Percentiles rank a stretch among this genome's conserved stretches.
These are phyloP conservation scores for Gossypium gossypioides DNA, from an alignment of 441 rosid genomes.

Conservation along the genomic window DNA sequence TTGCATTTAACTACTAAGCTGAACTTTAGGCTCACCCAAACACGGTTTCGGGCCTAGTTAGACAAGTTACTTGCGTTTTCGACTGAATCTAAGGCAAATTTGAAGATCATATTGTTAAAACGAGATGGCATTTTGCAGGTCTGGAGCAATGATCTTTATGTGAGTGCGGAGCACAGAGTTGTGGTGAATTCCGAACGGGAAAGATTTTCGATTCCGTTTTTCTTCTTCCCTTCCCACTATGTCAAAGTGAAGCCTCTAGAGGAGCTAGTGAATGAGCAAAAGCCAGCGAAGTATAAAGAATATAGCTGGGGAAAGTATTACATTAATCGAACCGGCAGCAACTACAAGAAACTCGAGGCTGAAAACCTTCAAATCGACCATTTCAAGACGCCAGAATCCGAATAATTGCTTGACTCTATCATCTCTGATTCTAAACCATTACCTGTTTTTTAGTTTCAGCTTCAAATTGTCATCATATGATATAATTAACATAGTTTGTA, in stretches of 20 bases:
- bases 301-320: constrained; percentile 73
- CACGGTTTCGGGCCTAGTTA: background rate
- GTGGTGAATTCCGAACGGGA: constrained; percentile 60
- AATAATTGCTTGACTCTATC: background rate
- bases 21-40: background rate
- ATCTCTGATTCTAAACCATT: no score
- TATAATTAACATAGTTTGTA: background rate
- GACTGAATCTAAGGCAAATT: background rate
- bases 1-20: background rate
- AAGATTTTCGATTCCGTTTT: constrained; percentile 64
- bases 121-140: constrained; percentile 28
- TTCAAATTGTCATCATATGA: background rate
- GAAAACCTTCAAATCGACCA: constrained; percentile 65
- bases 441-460: background rate
- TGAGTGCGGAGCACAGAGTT: constrained; percentile 82
- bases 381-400: constrained; percentile 30
- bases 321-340: constrained; percentile 51
- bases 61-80: background rate
- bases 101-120: background rate
- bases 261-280: constrained; percentile 45
- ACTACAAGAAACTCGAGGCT: constrained; percentile 41
- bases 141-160: constrained; percentile 65
- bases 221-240: constrained; percentile 58
- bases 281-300: constrained; percentile 50
- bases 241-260: constrained; percentile 57